These are phyloP conservation scores for Cyberlindnera lachancei DNA, from an alignment of 805 yeast species.

Conservation along the genomic window DNA sequence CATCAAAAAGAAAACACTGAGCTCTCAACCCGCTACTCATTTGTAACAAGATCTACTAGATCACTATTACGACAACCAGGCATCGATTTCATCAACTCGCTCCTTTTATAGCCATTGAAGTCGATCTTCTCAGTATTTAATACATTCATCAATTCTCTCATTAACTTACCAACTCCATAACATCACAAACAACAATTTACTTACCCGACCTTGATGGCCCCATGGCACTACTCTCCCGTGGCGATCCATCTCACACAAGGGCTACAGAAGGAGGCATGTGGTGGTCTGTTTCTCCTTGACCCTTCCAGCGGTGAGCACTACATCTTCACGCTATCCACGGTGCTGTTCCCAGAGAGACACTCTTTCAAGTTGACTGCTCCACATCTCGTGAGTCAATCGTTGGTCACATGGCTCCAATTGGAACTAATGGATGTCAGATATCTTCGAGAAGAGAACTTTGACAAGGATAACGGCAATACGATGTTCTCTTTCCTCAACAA, in stretches of 20 bases:
- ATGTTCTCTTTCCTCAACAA: conserved; percentile 6
- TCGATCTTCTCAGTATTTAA: no score
- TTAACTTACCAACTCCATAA: no score
- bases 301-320: conserved; percentile 7
- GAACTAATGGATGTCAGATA: conserved; percentile 4
- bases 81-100: no score
- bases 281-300: conserved; percentile 19
- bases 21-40: no score
- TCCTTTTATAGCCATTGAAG: no score
- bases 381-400: conserved; percentile 7
- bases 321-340: conserved; percentile 13
- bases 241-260: conserved; percentile 17
- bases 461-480: background rate
- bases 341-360: conserved; percentile 10
- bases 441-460: conserved; percentile 1
- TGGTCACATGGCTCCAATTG: conserved; percentile 15
- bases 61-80: no score
- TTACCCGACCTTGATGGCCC: no score
- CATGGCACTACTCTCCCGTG: conserved; percentile 21
- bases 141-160: no score
- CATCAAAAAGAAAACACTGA: no score
- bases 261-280: conserved; percentile 10
- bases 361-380: conserved; percentile 11
- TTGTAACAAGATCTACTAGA: no score
- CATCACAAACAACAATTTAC: no score